Evolutionary conservation across 2,329 filamentous ascomycete species (phyloP).

Genomic region (Diatrype stigma): DNA sequence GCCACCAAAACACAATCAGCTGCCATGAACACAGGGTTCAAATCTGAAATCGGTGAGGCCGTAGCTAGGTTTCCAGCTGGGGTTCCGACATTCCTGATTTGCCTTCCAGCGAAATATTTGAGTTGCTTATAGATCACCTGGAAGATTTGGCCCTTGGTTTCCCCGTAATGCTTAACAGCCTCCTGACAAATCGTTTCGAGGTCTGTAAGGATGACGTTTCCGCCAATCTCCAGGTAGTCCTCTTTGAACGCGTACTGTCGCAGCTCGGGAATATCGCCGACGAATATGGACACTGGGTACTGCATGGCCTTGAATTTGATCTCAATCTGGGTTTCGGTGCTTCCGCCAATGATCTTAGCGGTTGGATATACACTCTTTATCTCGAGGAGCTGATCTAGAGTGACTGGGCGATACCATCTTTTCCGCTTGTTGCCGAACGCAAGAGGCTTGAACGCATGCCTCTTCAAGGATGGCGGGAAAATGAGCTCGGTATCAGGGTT

Average conservation of each 20-base stretch:
- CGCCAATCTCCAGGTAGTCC: slow-evolving; percentile 83
- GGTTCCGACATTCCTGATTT: slow-evolving; percentile 96
- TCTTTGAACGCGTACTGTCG: slow-evolving; percentile 76
- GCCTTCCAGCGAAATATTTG: slow-evolving; percentile 87
- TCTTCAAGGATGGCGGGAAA: slow-evolving; percentile 81
- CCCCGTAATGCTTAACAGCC: slow-evolving; percentile 75
- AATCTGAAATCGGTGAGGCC: slow-evolving; percentile 90
- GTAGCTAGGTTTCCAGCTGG: slow-evolving; percentile 92
- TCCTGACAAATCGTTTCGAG: slow-evolving; percentile 79
- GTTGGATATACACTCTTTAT: slow-evolving; percentile 83
- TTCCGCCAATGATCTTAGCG: slow-evolving; percentile 92
- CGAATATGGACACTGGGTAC: slow-evolving; percentile 84
- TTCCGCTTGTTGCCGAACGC: slow-evolving; percentile 94
- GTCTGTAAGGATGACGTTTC: slow-evolving; percentile 89
- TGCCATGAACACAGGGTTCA: slow-evolving; percentile 91
- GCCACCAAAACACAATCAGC: slow-evolving; percentile 78
- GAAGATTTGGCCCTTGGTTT: slow-evolving; percentile 70
- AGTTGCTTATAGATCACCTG: slow-evolving; percentile 90
- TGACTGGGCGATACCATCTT: slow-evolving; percentile 88
- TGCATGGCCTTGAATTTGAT: slow-evolving; percentile 95
- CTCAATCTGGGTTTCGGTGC: slow-evolving; percentile 96
- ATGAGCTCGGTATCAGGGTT: slow-evolving; percentile 92
- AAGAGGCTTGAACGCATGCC: slow-evolving; percentile 75
- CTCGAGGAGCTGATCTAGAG: slow-evolving; percentile 78
- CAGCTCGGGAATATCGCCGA: slow-evolving; percentile 89